phyloP scores from a whole-genome alignment of 2,329 filamentous ascomycete genomes.

The Ophiostoma novo-ulmi region DNA sequence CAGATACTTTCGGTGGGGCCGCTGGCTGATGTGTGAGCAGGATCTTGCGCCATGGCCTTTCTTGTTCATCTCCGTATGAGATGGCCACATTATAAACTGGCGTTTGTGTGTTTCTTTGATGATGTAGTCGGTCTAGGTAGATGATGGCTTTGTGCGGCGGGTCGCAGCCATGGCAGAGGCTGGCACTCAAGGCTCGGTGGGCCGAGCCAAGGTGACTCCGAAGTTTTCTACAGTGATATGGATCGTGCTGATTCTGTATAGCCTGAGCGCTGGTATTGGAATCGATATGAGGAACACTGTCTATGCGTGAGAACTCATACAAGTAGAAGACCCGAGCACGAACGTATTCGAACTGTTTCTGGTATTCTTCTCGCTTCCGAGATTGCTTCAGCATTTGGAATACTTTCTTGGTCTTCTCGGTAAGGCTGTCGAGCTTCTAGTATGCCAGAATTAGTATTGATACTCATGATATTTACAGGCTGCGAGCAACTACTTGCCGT shows the following conservation, averaged over 20 bases:
- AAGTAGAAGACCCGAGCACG: too few species aligned
- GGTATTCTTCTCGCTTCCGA: neutral
- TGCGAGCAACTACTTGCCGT: neutral
- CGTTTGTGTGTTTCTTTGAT: neutral
- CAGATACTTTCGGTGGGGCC: too few species aligned
- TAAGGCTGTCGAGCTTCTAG: neutral
- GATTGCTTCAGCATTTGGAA: neutral
- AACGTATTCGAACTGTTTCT: too few species aligned
- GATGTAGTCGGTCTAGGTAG: neutral
- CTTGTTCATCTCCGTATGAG: neutral
- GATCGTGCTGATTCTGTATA: too few species aligned
- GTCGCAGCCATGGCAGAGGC: neutral
- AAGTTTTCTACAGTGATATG: too few species aligned
- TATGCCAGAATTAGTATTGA: neutral
- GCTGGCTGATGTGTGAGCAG: neutral
- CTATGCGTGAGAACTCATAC: too few species aligned
- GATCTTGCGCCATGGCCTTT: neutral
- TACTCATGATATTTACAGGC: neutral
- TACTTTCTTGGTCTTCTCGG: neutral
- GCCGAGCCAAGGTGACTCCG: neutral
- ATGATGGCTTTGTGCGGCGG: neutral
- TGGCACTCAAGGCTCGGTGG: neutral
- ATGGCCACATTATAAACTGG: neutral
- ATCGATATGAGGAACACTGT: too few species aligned
- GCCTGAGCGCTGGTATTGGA: too few species aligned